phyloP scores from a whole-genome alignment of 2,329 filamentous ascomycete species.

The Sporothrix luriei region DNA sequence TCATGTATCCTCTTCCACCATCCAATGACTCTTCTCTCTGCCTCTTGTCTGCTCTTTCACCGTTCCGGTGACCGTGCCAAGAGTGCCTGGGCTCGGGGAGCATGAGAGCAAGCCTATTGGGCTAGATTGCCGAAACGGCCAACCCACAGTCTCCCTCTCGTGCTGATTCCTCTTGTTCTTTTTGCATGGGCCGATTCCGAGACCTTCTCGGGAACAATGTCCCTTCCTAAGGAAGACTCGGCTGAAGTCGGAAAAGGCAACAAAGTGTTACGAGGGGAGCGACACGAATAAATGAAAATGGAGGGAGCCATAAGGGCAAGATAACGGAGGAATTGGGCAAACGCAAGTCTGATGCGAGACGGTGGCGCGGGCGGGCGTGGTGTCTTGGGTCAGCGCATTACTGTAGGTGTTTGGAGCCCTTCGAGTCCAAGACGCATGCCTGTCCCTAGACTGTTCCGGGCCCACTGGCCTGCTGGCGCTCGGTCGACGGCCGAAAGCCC shows the following conservation, averaged over 20 bases:
- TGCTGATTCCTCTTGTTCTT: background rate
- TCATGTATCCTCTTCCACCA: background rate
- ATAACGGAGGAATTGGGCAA: conserved; percentile 22
- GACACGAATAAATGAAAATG: background rate
- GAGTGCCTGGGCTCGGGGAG: background rate
- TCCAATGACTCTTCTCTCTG: background rate
- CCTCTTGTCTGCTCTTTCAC: background rate
- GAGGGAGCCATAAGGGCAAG: background rate
- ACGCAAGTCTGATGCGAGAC: conserved; percentile 5
- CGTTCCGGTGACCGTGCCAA: conserved; percentile 25
- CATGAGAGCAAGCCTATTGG: conserved; percentile 22
- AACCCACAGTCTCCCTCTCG: background rate
- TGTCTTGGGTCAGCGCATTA: background rate
- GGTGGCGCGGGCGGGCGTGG: conserved; percentile 16
- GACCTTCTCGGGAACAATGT: conserved; percentile 23
- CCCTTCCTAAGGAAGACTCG: conserved; percentile 4
- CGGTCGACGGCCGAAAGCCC: background rate
- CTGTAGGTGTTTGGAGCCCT: background rate
- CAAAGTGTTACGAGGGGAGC: background rate
- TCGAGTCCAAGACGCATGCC: background rate
- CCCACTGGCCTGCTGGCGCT: background rate
- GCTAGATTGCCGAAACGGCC: conserved; percentile 29
- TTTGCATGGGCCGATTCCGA: conserved; percentile 25
- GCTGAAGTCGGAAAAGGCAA: conserved; percentile 28
- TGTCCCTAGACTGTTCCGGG: background rate